Conservation (phyloP, 139 green algal species). For the Tetraselmis chui region DNA sequence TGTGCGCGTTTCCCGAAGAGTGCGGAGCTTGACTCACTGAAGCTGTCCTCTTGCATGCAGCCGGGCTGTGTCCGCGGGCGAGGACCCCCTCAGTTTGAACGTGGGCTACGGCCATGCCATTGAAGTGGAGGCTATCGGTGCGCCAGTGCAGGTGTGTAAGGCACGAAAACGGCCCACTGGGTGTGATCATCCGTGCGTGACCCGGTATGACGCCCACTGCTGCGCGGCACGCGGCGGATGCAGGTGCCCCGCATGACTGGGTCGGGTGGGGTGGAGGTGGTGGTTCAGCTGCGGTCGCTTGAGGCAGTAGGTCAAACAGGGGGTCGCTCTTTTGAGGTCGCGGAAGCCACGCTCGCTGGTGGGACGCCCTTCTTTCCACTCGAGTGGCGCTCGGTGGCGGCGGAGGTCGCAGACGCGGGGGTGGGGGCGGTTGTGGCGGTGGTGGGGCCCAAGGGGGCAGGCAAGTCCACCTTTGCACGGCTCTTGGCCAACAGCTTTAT, state of each 20-base stretch:
- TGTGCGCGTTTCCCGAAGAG: background rate
- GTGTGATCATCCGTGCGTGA: no score
- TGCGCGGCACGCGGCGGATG: no score
- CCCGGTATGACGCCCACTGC: no score
- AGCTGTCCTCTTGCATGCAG: background rate
- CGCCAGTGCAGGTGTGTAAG: background rate
- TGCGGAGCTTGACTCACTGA: no score
- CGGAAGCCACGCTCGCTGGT: no score
- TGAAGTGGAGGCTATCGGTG: background rate
- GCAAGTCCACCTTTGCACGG: constrained; percentile 76
- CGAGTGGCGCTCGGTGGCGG: background rate
- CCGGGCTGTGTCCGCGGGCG: background rate
- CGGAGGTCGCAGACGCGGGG: background rate
- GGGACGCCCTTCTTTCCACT: background rate
- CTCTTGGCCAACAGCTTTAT: constrained; percentile 57
- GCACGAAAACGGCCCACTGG: no score
- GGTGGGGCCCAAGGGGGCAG: constrained; percentile 60
- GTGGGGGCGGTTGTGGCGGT: constrained; percentile 42
- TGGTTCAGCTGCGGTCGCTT: background rate
- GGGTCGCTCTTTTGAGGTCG: no score
- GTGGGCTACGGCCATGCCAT: background rate
- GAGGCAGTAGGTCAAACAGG: no score
- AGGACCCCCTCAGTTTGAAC: background rate
- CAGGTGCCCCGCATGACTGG: no score
- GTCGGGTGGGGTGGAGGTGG: no score